phyloP scores from a whole-genome alignment of 2,329 filamentous ascomycete species.

The Colletotrichum falcatum region DNA sequence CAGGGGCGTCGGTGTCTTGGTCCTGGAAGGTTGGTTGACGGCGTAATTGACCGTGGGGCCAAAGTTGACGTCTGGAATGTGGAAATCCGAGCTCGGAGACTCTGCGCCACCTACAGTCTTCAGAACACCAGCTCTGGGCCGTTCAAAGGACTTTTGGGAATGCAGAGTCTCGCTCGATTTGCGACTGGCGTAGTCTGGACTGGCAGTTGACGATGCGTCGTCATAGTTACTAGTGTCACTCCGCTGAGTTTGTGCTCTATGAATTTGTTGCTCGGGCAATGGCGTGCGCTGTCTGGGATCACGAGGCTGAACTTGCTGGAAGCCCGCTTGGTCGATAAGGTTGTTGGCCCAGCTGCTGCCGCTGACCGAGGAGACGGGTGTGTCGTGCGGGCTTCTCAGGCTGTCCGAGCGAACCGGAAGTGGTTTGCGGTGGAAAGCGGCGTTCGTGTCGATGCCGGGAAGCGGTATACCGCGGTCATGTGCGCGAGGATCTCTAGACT shows the following conservation, averaged over 20 bases:
- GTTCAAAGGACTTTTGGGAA: constrained; percentile 65
- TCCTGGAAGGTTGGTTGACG: constrained; percentile 49
- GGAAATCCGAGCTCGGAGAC: constrained; percentile 51
- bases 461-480: constrained; percentile 42
- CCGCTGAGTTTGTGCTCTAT: constrained; percentile 49
- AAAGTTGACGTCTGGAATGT: constrained; percentile 84
- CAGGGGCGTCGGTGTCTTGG: constrained; percentile 47
- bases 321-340: constrained; percentile 60
- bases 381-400: constrained; percentile 48
- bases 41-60: constrained; percentile 82
- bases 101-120: constrained; percentile 77
- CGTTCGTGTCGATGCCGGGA: constrained; percentile 39
- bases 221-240: constrained; percentile 66
- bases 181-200: constrained; percentile 82
- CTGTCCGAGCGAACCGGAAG: constrained; percentile 57
- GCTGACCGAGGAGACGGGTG: constrained; percentile 53
- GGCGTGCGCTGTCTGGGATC: constrained; percentile 43
- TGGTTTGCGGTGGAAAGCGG: constrained; percentile 63
- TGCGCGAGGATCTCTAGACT: constrained; percentile 21
- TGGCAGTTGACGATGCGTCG: constrained; percentile 72
- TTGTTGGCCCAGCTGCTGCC: constrained; percentile 54
- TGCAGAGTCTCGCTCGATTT: constrained; percentile 60
- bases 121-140: constrained; percentile 81
- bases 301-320: constrained; percentile 58
- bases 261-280: constrained; percentile 43